Evolutionary conservation across 2,329 filamentous ascomycete species (phyloP).

Genomic region (Tolypocladium paradoxum): DNA sequence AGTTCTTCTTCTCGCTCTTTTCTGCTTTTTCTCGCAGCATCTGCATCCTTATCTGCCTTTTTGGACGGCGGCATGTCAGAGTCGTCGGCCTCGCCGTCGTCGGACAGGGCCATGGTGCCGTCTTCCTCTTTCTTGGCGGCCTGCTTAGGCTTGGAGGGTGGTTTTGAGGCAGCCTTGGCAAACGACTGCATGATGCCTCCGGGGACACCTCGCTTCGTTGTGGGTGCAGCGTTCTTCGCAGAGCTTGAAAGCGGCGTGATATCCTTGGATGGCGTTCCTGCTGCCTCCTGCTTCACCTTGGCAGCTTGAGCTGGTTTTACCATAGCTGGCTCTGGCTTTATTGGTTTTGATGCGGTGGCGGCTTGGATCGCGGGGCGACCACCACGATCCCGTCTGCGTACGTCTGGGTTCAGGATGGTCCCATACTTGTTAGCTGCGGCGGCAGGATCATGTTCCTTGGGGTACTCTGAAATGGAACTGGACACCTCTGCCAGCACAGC

Average conservation of each 20-base stretch:
- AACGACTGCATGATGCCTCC: conserved; percentile 68
- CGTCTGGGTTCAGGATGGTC: conserved; percentile 61
- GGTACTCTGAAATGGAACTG: conserved; percentile 47
- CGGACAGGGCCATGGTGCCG: conserved; percentile 20
- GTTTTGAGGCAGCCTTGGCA: conserved; percentile 43
- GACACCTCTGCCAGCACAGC: conserved; percentile 61
- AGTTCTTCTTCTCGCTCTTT: conserved; percentile 28
- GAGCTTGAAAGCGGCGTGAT: conserved; percentile 13
- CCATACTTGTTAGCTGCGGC: conserved; percentile 54
- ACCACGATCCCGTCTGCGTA: conserved; percentile 39
- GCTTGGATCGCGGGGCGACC: conserved; percentile 15
- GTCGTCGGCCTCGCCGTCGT: conserved; percentile 30
- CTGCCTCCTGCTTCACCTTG: conserved; percentile 21
- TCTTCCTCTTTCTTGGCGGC: conserved; percentile 20
- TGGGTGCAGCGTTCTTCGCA: conserved; percentile 22
- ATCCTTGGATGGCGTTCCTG: conserved; percentile 11
- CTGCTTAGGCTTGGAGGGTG: conserved; percentile 37
- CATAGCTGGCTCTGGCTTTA: conserved; percentile 20
- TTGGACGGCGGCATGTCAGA: conserved; percentile 19
- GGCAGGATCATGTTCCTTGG: conserved; percentile 47
- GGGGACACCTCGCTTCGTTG: conserved; percentile 47
- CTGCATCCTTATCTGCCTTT: conserved; percentile 12
- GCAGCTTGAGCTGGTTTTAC: conserved; percentile 1
- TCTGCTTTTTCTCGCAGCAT: conserved; percentile 16
- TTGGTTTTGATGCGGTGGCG: conserved; percentile 13